Conservation (phyloP, 805 yeast species). For the Jamesozyma lodderae region DNA sequence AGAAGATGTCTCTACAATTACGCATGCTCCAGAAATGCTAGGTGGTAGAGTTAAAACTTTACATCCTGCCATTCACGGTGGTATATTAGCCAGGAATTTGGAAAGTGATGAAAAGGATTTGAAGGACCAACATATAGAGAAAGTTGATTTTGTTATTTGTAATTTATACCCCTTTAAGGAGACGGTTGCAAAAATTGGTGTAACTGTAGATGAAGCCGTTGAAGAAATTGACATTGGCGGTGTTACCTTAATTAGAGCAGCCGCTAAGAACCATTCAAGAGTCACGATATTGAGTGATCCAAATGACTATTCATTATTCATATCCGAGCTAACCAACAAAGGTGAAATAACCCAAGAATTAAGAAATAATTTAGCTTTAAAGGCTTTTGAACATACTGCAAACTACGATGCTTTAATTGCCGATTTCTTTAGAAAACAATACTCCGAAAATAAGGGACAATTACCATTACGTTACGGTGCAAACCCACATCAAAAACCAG, state of each 20-base stretch:
- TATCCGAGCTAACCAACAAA: conserved; percentile 59
- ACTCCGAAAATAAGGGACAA: conserved; percentile 82
- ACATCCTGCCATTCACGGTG: conserved; percentile 98
- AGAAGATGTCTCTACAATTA: conserved; percentile 87
- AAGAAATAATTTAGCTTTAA: conserved; percentile 79
- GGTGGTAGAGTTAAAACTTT: conserved; percentile 98
- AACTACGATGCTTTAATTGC: conserved; percentile 93
- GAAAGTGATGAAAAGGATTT: conserved; percentile 87
- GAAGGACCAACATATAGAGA: conserved; percentile 80
- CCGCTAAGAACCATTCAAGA: conserved; percentile 96
- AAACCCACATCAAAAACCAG: conserved; percentile 98
- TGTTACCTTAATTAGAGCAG: conserved; percentile 94
- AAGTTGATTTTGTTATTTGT: conserved; percentile 95
- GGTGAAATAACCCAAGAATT: conserved; percentile 68
- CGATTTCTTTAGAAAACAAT: conserved; percentile 95
- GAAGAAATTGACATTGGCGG: conserved; percentile 99
- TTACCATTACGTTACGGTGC: conserved; percentile 96
- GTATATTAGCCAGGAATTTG: conserved; percentile 88
- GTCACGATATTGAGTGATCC: conserved; percentile 96
- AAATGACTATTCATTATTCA: conserved; percentile 77
- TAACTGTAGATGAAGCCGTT: conserved; percentile 93
- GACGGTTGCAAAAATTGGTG: conserved; percentile 90
- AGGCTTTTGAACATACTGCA: conserved; percentile 98
- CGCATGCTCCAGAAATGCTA: conserved; percentile 98
- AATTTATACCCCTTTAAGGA: conserved; percentile 97